Conservation (phyloP, 257 asterid genomes). For the Perilla frutescens region DNA sequence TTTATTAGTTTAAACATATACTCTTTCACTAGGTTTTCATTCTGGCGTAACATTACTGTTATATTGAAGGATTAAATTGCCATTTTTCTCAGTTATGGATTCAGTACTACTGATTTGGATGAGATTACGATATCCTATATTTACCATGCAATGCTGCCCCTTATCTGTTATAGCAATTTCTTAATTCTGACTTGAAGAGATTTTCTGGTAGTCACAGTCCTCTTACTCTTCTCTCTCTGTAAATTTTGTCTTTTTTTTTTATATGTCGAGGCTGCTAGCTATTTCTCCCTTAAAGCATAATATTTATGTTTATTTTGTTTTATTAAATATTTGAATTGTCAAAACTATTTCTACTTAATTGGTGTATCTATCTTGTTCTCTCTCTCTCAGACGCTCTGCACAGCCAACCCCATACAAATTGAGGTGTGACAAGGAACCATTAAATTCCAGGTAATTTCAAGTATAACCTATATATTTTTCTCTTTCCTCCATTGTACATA, state of each 20-base stretch:
- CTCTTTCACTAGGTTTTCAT: constrained; percentile 21
- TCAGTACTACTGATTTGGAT: constrained; percentile 26
- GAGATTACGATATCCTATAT: constrained; percentile 18
- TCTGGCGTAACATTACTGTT: constrained; percentile 7
- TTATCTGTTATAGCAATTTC: background rate
- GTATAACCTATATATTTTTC: background rate
- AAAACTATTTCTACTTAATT: constrained; percentile 27
- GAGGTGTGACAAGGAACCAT: constrained; percentile 78
- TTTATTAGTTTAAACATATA: constrained; percentile 7
- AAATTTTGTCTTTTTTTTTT: constrained; percentile 11
- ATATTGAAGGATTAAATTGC: constrained; percentile 7
- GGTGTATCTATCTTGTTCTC: constrained; percentile 25
- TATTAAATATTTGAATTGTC: background rate
- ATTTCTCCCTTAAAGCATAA: constrained; percentile 14
- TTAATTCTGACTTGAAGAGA: constrained; percentile 9
- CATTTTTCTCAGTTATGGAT: constrained; percentile 26
- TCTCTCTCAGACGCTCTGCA: constrained; percentile 65
- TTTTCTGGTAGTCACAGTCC: constrained; percentile 14
- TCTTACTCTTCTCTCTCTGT: constrained; percentile 1
- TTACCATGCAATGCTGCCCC: constrained; percentile 14
- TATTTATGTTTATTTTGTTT: constrained; percentile 9
- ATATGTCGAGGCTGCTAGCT: constrained; percentile 2
- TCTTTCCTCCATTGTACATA: constrained; percentile 10
- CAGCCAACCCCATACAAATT: constrained; percentile 69
- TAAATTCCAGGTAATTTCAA: constrained; percentile 53